phyloP scores from a whole-genome alignment of 495 filamentous ascomycete species.

The Podospora fimiseda region DNA sequence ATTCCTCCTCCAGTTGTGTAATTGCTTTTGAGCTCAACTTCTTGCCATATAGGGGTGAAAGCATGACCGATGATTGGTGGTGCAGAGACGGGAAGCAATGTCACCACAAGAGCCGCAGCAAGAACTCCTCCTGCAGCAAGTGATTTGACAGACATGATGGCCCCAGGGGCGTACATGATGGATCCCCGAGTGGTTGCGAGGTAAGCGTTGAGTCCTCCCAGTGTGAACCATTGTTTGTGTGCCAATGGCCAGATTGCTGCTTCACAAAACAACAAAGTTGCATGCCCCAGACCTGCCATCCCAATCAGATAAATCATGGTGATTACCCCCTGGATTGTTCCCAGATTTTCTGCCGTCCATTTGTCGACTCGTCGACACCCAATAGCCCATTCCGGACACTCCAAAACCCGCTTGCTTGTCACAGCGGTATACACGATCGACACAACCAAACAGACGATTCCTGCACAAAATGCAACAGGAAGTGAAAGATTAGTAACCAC shows the following conservation, averaged over 20 bases:
- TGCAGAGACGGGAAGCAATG: slow-evolving; percentile 17
- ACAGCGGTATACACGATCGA: slow-evolving; percentile 22
- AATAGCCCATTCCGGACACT: slow-evolving; percentile 24
- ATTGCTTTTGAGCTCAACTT: slow-evolving; percentile 14
- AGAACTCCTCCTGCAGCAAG: slow-evolving; percentile 14
- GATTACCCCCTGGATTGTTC: slow-evolving; percentile 25
- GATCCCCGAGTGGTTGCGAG: slow-evolving; percentile 19
- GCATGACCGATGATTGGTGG: slow-evolving; percentile 24
- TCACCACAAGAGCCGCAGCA: slow-evolving; percentile 6
- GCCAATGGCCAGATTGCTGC: slow-evolving; percentile 24
- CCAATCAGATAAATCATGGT: slow-evolving; percentile 24
- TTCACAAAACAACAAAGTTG: slow-evolving; percentile 18
- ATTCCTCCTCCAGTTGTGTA: slow-evolving; percentile 22
- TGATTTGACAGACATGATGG: slow-evolving; percentile 11
- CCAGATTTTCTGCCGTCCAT: slow-evolving; percentile 24
- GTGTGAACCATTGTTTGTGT: slow-evolving; percentile 18
- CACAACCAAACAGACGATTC: slow-evolving; percentile 18
- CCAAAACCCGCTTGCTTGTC: slow-evolving; percentile 18
- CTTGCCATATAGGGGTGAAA: slow-evolving; percentile 13
- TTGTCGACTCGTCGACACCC: slow-evolving; percentile 12
- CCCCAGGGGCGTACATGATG: slow-evolving; percentile 16
- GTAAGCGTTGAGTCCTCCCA: slow-evolving; percentile 22
- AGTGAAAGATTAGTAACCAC: slow-evolving; percentile 22
- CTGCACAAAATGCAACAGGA: slow-evolving; percentile 15
- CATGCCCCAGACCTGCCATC: slow-evolving; percentile 17